Evolutionary conservation across 192 early-diverging fungal genomes (phyloP).

Genomic region (Backusella sp.): DNA sequence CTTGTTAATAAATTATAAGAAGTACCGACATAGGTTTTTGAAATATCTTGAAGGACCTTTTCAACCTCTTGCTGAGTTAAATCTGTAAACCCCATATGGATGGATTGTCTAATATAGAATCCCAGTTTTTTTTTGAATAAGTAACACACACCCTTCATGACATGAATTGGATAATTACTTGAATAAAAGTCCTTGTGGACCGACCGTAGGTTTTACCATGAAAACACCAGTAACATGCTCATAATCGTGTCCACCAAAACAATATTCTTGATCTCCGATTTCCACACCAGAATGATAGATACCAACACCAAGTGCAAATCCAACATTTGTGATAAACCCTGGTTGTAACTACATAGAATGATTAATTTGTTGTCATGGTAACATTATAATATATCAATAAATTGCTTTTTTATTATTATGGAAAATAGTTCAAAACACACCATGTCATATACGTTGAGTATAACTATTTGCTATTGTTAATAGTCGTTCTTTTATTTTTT

Average conservation of each 20-base stretch:
- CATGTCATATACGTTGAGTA: slow-evolving; percentile 33
- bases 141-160: not conserved
- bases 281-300: slow-evolving; percentile 38
- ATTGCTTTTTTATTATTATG: not conserved
- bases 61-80: slow-evolving; percentile 13
- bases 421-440: not conserved
- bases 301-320: slow-evolving; percentile 27
- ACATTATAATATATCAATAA: not conserved
- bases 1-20: slow-evolving; percentile 31
- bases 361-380: not conserved
- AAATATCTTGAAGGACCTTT: slow-evolving; percentile 7
- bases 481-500: not conserved
- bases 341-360: slow-evolving; percentile 18
- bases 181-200: slow-evolving; percentile 23
- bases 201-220: slow-evolving; percentile 30
- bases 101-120: slow-evolving; percentile 12
- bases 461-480: not conserved
- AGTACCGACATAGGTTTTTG: slow-evolving; percentile 17
- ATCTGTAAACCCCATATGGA: slow-evolving; percentile 32
- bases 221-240: slow-evolving; percentile 34
- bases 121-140: not conserved
- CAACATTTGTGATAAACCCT: slow-evolving; percentile 24
- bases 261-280: slow-evolving; percentile 29
- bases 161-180: slow-evolving; percentile 12
- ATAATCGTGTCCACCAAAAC: slow-evolving; percentile 38